Evolutionary conservation across 108 stramenopile species (phyloP).

Genomic region (Skeletonema costatum): DNA sequence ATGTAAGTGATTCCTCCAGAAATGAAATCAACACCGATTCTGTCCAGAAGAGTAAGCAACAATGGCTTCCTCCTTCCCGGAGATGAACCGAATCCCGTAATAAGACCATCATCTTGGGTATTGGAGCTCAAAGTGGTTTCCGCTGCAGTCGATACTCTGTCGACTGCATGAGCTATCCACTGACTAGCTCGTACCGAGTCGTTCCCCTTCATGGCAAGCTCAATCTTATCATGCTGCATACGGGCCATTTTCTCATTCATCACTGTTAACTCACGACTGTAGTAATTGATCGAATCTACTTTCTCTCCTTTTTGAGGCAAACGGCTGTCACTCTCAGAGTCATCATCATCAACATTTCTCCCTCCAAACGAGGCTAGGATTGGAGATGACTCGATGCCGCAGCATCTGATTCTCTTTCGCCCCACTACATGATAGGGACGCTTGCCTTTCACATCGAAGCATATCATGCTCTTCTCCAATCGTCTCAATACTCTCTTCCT

Average conservation of each 20-base stretch:
- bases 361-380: constrained; percentile 30
- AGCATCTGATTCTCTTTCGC: constrained; percentile 63
- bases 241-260: constrained; percentile 48
- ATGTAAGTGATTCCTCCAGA: constrained; percentile 27
- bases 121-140: constrained; percentile 31
- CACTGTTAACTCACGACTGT: constrained; percentile 35
- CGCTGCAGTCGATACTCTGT: constrained; percentile 30
- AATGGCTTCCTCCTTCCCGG: constrained; percentile 27
- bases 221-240: constrained; percentile 49
- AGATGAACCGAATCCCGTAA: constrained; percentile 22
- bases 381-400: constrained; percentile 75
- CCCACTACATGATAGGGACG: constrained; percentile 83
- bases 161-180: constrained; percentile 58
- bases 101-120: constrained; percentile 35
- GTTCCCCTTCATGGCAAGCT: constrained; percentile 43
- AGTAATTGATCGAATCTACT: constrained; percentile 59
- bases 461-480: constrained; percentile 84
- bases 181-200: constrained; percentile 48
- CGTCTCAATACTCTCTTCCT: constrained; percentile 65
- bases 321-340: not conserved
- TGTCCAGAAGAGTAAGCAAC: constrained; percentile 32
- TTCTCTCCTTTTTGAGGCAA: constrained; percentile 40
- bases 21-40: constrained; percentile 44
- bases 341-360: constrained; percentile 12
- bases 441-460: constrained; percentile 63